phyloP scores from a whole-genome alignment of 371 early-diverging fungal species.

The Vairimorpha ceranae region DNA sequence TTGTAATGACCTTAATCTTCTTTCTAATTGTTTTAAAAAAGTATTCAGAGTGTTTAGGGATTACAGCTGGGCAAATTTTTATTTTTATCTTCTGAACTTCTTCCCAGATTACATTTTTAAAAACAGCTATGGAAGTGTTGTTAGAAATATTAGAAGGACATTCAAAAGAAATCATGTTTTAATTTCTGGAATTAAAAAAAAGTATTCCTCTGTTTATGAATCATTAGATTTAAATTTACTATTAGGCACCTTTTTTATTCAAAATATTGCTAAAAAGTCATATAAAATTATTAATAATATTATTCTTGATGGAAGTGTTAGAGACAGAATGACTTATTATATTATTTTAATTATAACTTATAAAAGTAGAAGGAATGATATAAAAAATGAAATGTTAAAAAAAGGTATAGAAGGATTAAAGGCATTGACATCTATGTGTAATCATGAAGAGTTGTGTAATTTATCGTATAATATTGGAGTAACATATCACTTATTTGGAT shows the following conservation, averaged over 20 bases:
- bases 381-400: constrained; percentile 52
- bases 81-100: constrained; percentile 10
- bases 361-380: constrained; percentile 51
- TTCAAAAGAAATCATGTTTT: not conserved
- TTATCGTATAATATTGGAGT: constrained; percentile 59
- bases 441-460: constrained; percentile 36
- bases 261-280: not conserved
- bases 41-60: not conserved
- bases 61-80: constrained; percentile 3
- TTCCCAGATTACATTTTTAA: not conserved
- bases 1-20: not conserved
- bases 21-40: not conserved
- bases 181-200: not conserved
- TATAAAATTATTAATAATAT: constrained; percentile 6
- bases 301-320: not conserved
- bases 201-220: not conserved
- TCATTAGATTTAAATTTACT: not conserved
- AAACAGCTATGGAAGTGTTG: not conserved
- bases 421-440: not conserved
- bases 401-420: constrained; percentile 52
- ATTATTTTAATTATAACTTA: constrained; percentile 54
- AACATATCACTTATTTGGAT: constrained; percentile 60
- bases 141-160: constrained; percentile 2
- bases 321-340: not conserved
- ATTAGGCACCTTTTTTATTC: not conserved